phyloP scores from a whole-genome alignment of 257 asterid genomes.

The Gentiana dahurica region DNA sequence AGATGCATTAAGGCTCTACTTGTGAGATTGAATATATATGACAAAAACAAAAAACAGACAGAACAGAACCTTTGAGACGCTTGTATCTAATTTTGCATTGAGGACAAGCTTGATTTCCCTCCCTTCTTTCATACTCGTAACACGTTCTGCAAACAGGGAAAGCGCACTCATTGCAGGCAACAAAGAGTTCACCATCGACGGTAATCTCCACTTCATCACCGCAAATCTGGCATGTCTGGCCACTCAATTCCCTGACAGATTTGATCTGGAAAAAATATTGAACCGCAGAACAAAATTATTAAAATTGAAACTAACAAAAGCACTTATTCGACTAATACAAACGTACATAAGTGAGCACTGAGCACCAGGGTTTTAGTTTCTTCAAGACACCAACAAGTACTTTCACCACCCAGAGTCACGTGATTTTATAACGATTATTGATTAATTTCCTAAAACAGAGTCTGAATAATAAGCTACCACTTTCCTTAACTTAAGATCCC shows the following conservation, averaged over 20 bases:
- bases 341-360: too few species aligned
- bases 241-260: slow-evolving; percentile 61
- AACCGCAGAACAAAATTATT: background rate
- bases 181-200: slow-evolving; percentile 59
- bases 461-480: too few species aligned
- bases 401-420: too few species aligned
- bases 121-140: slow-evolving; percentile 83
- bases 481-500: too few species aligned
- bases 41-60: background rate
- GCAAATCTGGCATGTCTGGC: slow-evolving; percentile 64
- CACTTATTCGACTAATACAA: too few species aligned
- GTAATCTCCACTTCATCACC: slow-evolving; percentile 68
- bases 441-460: too few species aligned
- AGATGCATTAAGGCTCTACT: too few species aligned
- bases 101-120: slow-evolving; percentile 80
- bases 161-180: slow-evolving; percentile 95
- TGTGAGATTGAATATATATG: too few species aligned
- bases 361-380: too few species aligned
- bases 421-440: too few species aligned
- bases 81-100: slow-evolving; percentile 92
- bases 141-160: slow-evolving; percentile 84
- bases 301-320: too few species aligned
- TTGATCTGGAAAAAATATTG: slow-evolving; percentile 36
- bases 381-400: too few species aligned
- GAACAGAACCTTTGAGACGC: slow-evolving; percentile 59